These are phyloP conservation scores for Corchorus olitorius DNA, from an alignment of 345 rosid genomes.

Conservation along the genomic window DNA sequence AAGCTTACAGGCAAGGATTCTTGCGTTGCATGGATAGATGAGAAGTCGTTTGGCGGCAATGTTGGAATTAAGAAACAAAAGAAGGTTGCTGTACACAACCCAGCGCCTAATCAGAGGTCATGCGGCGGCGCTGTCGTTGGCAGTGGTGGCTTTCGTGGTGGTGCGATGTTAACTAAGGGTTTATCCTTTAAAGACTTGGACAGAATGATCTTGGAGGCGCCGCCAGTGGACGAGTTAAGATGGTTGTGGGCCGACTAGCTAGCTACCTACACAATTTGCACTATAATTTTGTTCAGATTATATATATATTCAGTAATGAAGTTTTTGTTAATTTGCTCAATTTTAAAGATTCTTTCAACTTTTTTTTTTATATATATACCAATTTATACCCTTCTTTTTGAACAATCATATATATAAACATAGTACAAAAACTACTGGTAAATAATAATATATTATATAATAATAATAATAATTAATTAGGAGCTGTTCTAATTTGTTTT, in stretches of 20 bases:
- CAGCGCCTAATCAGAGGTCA: neutral
- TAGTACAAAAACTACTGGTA: neutral
- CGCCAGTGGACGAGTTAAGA: slow-evolving; percentile 34
- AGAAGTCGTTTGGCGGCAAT: neutral
- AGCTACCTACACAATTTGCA: neutral
- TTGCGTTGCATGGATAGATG: slow-evolving; percentile 13
- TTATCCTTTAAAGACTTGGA: slow-evolving; percentile 38
- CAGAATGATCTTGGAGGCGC: slow-evolving; percentile 33
- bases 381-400: no score
- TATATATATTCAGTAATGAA: neutral
- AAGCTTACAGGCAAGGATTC: slow-evolving; percentile 70
- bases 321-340: neutral
- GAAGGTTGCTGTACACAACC: neutral
- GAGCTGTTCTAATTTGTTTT: no score
- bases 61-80: neutral
- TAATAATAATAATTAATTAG: no score
- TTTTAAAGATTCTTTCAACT: neutral
- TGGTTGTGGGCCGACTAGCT: slow-evolving; percentile 22
- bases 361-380: neutral
- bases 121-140: neutral
- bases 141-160: neutral
- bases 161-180: slow-evolving; percentile 25
- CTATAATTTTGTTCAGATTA: neutral
- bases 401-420: no score
- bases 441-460: neutral